Percentiles rank a stretch among this genome's conserved stretches.
These are phyloP conservation scores for Elongisporangium undulatum DNA, from an alignment of 352 stramenopile species.

Conservation along the genomic window DNA sequence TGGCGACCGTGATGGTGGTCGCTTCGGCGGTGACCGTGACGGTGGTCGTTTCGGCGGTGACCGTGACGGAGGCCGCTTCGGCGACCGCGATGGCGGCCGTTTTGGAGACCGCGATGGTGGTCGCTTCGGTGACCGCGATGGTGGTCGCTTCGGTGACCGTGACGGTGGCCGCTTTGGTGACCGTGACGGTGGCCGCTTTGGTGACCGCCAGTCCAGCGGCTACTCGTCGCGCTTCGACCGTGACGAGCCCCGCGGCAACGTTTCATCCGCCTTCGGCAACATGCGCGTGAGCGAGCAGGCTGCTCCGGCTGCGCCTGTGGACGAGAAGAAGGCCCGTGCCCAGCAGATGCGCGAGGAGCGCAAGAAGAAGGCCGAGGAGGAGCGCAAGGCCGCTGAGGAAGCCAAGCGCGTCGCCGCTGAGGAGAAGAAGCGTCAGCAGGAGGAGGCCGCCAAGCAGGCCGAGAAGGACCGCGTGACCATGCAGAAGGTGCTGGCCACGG, in stretches of 20 bases:
- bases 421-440: constrained; percentile 50
- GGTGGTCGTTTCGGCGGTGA: constrained; percentile 13
- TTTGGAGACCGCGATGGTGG: constrained; percentile 18
- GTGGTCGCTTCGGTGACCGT: constrained; percentile 12
- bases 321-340: constrained; percentile 52
- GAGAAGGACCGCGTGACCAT: constrained; percentile 51
- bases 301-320: constrained; percentile 10
- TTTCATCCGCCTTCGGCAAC: constrained; percentile 36
- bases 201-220: constrained; percentile 10
- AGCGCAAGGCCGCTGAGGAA: constrained; percentile 55
- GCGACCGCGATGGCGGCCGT: constrained; percentile 16
- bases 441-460: constrained; percentile 42
- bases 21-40: constrained; percentile 20
- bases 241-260: constrained; percentile 22
- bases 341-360: constrained; percentile 69
- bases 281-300: constrained; percentile 33
- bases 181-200: constrained; percentile 16
- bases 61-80: constrained; percentile 14
- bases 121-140: constrained; percentile 12
- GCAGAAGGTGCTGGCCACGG: constrained; percentile 50
- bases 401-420: constrained; percentile 55
- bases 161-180: constrained; percentile 15
- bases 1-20: constrained; percentile 12
- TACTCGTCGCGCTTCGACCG: constrained; percentile 29
- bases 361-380: constrained; percentile 82